Evolutionary conservation across 768 basidiomycete species (phyloP), one percentile per base, ranked within the genome.

Genomic region (Floccularia luteovirens): DNA sequence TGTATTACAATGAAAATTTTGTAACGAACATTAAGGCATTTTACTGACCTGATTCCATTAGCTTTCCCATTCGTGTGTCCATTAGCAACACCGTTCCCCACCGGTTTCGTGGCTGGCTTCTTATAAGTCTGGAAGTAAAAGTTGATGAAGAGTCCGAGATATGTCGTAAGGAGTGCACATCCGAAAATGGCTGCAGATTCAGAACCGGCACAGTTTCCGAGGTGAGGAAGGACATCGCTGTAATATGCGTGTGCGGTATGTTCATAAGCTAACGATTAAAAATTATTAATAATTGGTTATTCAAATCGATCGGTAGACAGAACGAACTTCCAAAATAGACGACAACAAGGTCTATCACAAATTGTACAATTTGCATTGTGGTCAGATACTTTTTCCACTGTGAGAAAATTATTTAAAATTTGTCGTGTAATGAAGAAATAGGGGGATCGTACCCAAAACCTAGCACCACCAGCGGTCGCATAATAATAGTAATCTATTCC

Each of bases 331-430:
- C 96, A 50, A 93, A 96, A 72, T 96, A 98, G 46, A 93, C 89
- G 42, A 86, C 65, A 60, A 74, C 75, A 14, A 99, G 66, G 64
- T 99, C 94, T 55, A 98, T 81, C 47, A 98, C 62, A 59, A 98
- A 99, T 64, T 99, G 96, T 17, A 74, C 74, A 52, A 99, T 99
- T 67, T 99, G 96, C 83, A 99, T 85, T 19, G 75, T 79, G 28
- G 96, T 99, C 46, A 98, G 63, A 63, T 99, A 92, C 63, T 92
- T 92, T 72, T 99, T 99, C 96, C 96, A 99, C 94, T 93, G 53
- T 17, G 38, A 28, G 30, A 36, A 39, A 28, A 43, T 30, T 38
- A 37, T 23, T 16, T 8, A 4, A 30, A 19, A 38, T 7, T 16
- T 36, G 24, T n/a, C n/a, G n/a, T 42, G 41, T 6, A 31, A 27